A percentile compares a stretch with the other conserved stretches of the same genome.
These are phyloP conservation scores for Termitomyces sp. DNA, from an alignment of 1,284 basidiomycete genomes.

Conservation along the genomic window DNA sequence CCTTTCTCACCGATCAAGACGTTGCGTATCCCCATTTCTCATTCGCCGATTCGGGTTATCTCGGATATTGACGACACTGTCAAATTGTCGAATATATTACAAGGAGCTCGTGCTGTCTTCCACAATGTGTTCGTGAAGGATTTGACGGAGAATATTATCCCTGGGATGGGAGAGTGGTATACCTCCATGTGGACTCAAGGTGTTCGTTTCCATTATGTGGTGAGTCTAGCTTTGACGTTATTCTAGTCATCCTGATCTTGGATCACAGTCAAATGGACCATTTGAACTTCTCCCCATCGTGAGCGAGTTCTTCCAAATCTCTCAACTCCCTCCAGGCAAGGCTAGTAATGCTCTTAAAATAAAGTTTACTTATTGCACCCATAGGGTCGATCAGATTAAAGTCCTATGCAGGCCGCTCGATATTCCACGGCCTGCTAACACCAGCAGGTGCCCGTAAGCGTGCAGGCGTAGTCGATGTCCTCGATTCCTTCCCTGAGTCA, in stretches of 20 bases:
- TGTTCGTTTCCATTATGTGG: constrained; percentile 81
- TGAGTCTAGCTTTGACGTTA: constrained; percentile 36
- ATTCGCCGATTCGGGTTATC: constrained; percentile 68
- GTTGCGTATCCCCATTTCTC: constrained; percentile 45
- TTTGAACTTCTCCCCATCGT: constrained; percentile 82
- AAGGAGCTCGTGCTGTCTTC: constrained; percentile 73
- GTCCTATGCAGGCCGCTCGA: constrained; percentile 76
- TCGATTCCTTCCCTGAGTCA: constrained; percentile 72
- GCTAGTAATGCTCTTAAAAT: constrained; percentile 12
- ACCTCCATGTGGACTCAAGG: constrained; percentile 61
- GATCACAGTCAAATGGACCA: constrained; percentile 79
- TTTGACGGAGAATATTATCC: constrained; percentile 72
- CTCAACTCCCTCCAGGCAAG: constrained; percentile 60
- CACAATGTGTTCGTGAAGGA: constrained; percentile 76
- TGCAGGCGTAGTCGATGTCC: constrained; percentile 68
- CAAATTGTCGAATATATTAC: constrained; percentile 71
- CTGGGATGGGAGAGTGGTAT: constrained; percentile 87
- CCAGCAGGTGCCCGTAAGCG: constrained; percentile 79
- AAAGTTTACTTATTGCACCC: constrained; percentile 11
- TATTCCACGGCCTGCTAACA: constrained; percentile 72
- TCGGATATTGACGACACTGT: constrained; percentile 96
- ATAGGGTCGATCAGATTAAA: constrained; percentile 66
- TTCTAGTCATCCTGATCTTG: constrained; percentile 14
- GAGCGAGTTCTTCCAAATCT: constrained; percentile 70
- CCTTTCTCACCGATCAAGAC: constrained; percentile 24